A percentile compares a stretch with the other conserved stretches of the same genome.
These are phyloP conservation scores for Ophiostoma ips DNA, from an alignment of 2,329 filamentous ascomycete genomes.

Conservation along the genomic window DNA sequence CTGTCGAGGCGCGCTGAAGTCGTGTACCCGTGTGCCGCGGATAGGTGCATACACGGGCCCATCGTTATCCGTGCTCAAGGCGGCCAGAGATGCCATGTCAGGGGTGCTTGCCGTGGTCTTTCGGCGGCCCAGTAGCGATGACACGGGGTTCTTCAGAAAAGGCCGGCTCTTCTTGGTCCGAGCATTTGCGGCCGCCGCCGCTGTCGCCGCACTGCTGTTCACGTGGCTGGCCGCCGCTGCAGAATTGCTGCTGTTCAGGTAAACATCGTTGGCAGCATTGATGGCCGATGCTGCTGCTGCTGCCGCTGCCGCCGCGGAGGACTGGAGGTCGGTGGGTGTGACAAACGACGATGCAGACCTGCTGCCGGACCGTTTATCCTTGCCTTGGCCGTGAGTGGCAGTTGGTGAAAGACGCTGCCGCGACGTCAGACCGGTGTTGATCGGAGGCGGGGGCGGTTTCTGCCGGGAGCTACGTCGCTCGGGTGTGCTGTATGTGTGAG, in stretches of 20 bases:
- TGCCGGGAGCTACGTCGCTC: conserved; percentile 18
- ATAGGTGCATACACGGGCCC: conserved; percentile 48
- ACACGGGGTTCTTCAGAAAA: conserved; percentile 46
- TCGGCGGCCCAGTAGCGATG: conserved; percentile 42
- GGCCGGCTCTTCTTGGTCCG: conserved; percentile 40
- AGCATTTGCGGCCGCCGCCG: conserved; percentile 27
- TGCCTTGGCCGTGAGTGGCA: not conserved
- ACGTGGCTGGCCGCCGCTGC: conserved; percentile 27
- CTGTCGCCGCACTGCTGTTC: conserved; percentile 19
- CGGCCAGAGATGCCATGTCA: conserved; percentile 28
- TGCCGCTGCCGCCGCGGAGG: conserved; percentile 23
- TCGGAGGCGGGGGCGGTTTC: conserved; percentile 23
- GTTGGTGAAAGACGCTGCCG: conserved; percentile 15
- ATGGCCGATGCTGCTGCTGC: conserved; percentile 28
- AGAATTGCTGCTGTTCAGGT: conserved; percentile 19
- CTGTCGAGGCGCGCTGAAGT: conserved; percentile 48
- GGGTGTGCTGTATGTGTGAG: conserved; percentile 9
- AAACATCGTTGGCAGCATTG: conserved; percentile 27
- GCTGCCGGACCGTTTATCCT: conserved; percentile 6
- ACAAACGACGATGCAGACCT: conserved; percentile 31
- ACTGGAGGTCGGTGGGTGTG: conserved; percentile 35
- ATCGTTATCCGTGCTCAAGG: conserved; percentile 22
- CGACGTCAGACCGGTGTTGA: conserved; percentile 22
- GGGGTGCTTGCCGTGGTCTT: conserved; percentile 36
- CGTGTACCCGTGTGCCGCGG: conserved; percentile 48